Evolutionary conservation across 2,329 filamentous ascomycete genomes (phyloP).

Genomic region (Pyricularia sp.): DNA sequence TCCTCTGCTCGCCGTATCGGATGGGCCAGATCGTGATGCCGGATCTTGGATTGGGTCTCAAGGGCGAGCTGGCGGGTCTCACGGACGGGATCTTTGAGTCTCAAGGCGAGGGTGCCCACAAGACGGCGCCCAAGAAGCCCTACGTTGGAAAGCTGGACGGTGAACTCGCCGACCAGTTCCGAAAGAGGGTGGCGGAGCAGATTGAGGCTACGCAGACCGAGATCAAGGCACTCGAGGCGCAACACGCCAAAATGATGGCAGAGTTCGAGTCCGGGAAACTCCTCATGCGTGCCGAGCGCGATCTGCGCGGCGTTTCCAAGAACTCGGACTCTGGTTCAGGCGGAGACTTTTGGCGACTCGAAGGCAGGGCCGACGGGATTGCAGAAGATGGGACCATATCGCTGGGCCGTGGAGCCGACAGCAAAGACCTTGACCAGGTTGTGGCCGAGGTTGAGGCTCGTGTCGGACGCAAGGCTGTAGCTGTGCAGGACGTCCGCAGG

Average conservation of each 20-base stretch:
- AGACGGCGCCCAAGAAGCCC: conserved; percentile 42
- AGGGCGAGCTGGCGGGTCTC: conserved; percentile 70
- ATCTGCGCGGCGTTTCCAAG: conserved; percentile 46
- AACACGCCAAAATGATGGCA: conserved; percentile 67
- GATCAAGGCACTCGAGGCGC: conserved; percentile 73
- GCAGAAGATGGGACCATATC: conserved; percentile 34
- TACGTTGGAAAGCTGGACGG: conserved; percentile 60
- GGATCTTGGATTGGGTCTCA: conserved; percentile 76
- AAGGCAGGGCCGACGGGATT: conserved; percentile 41
- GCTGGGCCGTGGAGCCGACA: not conserved
- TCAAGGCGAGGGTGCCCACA: conserved; percentile 38
- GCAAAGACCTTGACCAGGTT: conserved; percentile 60
- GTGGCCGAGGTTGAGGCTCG: conserved; percentile 63
- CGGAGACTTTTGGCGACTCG: conserved; percentile 53
- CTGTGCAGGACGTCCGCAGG: conserved; percentile 56
- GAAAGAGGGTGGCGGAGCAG: conserved; percentile 64
- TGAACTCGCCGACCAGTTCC: conserved; percentile 76
- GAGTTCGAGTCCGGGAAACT: conserved; percentile 63
- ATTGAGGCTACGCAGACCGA: conserved; percentile 67
- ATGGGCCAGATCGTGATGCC: conserved; percentile 78
- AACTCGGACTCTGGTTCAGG: conserved; percentile 48
- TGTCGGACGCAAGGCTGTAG: conserved; percentile 56
- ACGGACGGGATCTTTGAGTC: conserved; percentile 80
- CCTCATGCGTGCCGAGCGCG: conserved; percentile 65
- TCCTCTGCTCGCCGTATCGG: conserved; percentile 82